These are phyloP conservation scores for Moricandia moricandioides DNA, from an alignment of 345 rosid genomes.

Conservation along the genomic window DNA sequence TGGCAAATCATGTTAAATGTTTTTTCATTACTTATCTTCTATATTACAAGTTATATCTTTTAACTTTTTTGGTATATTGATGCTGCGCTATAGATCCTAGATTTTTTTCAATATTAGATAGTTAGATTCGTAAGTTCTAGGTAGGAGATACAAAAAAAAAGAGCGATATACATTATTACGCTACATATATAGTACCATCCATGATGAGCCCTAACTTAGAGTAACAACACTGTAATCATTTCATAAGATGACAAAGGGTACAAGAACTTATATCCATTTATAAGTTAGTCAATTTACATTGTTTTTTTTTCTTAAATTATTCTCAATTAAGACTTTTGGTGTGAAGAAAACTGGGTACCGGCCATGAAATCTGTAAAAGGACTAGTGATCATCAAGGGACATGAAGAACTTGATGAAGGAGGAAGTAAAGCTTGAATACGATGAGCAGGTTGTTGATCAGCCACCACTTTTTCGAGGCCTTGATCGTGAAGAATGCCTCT, in stretches of 20 bases:
- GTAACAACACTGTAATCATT: neutral
- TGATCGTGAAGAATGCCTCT: constrained; percentile 66
- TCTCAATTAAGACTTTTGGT: constrained; percentile 21
- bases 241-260: neutral
- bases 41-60: neutral
- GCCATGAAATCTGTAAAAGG: constrained; percentile 50
- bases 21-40: neutral
- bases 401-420: constrained; percentile 41
- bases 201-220: constrained; percentile 6
- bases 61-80: neutral
- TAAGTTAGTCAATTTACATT: neutral
- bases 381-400: constrained; percentile 34
- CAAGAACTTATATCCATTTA: neutral
- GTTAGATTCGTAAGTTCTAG: neutral
- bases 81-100: neutral
- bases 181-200: neutral
- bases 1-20: neutral
- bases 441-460: constrained; percentile 16
- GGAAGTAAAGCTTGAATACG: constrained; percentile 36
- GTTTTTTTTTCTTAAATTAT: neutral
- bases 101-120: neutral
- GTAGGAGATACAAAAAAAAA: constrained; percentile 8
- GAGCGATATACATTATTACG: neutral
- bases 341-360: constrained; percentile 50
- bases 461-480: constrained; percentile 42